These are phyloP conservation scores for Psophocarpus tetragonolobus DNA, from an alignment of 306 rosid species.

Conservation along the genomic window DNA sequence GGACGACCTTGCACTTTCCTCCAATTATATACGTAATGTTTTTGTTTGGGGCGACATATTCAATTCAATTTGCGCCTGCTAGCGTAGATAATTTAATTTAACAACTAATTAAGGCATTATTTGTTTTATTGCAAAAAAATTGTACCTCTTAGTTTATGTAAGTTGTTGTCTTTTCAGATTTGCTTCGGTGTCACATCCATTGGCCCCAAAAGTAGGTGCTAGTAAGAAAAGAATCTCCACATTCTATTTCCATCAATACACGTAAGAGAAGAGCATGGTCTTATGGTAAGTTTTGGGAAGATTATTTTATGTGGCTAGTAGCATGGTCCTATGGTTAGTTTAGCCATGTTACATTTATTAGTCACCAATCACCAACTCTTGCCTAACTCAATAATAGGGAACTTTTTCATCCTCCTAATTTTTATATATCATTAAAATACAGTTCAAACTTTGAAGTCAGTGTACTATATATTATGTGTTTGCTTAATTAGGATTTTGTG, in stretches of 20 bases:
- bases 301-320: neutral
- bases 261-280: constrained; percentile 16
- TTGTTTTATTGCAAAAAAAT: neutral
- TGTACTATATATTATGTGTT: neutral
- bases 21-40: no score
- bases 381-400: constrained; percentile 9
- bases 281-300: neutral
- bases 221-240: constrained; percentile 15
- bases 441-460: neutral
- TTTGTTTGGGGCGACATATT: no score
- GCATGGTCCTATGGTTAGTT: neutral
- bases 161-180: constrained; percentile 19
- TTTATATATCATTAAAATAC: neutral
- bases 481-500: neutral
- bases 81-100: neutral
- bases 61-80: no score
- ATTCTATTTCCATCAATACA: constrained; percentile 26
- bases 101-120: neutral
- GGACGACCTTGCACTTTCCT: no score
- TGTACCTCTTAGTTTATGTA: neutral
- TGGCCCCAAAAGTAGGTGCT: neutral
- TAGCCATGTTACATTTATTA: neutral
- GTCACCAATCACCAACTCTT: neutral
- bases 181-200: constrained; percentile 32
- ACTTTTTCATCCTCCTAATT: constrained; percentile 26